Conservation (phyloP, 1,284 basidiomycete species). For the Ustilago nuda region DNA sequence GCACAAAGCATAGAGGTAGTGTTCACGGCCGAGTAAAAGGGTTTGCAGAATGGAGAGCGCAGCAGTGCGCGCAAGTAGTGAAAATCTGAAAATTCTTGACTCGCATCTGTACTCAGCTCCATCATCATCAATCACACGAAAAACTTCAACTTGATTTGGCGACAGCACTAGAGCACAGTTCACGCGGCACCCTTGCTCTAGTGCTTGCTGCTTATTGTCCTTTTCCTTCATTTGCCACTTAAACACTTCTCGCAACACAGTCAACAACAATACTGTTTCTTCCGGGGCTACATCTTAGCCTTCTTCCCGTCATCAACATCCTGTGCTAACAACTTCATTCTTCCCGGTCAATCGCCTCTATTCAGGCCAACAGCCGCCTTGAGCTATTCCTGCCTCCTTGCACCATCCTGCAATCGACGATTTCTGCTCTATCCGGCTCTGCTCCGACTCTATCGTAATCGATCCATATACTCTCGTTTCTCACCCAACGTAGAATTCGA, state of each 20-base stretch:
- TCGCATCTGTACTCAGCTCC: no score
- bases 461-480: background rate
- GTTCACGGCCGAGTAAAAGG: no score
- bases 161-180: background rate
- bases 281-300: background rate
- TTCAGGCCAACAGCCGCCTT: constrained; percentile 21
- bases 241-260: background rate
- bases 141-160: no score
- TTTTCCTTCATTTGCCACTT: background rate
- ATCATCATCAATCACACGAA: no score
- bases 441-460: background rate
- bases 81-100: no score
- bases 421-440: constrained; percentile 1
- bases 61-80: no score
- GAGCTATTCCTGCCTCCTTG: constrained; percentile 15
- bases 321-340: constrained; percentile 3
- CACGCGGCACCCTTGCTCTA: background rate
- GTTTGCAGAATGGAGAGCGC: no score
- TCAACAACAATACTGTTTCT: background rate
- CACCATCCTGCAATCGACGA: constrained; percentile 39
- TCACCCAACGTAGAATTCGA: background rate
- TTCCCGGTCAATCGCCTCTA: constrained; percentile 18
- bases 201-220: background rate
- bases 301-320: background rate
- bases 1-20: no score